Evolutionary conservation across 345 rosid genomes (phyloP).

Genomic region (Arabis hirsuta): DNA sequence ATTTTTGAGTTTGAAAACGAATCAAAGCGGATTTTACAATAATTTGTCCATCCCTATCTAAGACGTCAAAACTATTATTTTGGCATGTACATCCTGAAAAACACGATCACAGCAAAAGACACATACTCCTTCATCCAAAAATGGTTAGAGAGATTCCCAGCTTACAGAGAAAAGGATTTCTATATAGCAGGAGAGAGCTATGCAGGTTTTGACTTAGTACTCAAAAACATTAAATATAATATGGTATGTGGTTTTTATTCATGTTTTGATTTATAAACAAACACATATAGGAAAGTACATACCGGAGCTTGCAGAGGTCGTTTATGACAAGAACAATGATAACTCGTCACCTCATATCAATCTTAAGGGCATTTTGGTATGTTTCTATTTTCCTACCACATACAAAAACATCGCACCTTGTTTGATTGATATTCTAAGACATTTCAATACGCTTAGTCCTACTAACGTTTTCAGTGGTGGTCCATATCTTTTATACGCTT

Average conservation of each 20-base stretch:
- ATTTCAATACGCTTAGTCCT: not conserved
- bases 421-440: not conserved
- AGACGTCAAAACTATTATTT: slow-evolving; percentile 3
- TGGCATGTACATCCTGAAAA: slow-evolving; percentile 7
- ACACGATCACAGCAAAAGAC: slow-evolving; percentile 61
- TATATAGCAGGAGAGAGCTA: slow-evolving; percentile 97
- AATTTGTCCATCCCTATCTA: not conserved
- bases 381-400: slow-evolving; percentile 2
- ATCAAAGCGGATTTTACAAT: too few species aligned
- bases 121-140: slow-evolving; percentile 69
- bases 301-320: slow-evolving; percentile 83
- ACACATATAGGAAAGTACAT: slow-evolving; percentile 69
- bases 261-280: slow-evolving; percentile 13
- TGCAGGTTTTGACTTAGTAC: slow-evolving; percentile 58
- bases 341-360: slow-evolving; percentile 58
- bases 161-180: slow-evolving; percentile 55
- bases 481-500: too few species aligned
- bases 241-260: slow-evolving; percentile 8
- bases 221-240: not conserved
- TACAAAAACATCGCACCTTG: not conserved
- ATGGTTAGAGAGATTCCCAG: slow-evolving; percentile 84
- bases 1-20: too few species aligned
- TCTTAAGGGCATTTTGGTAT: slow-evolving; percentile 86
- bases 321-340: slow-evolving; percentile 66
- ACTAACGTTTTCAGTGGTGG: too few species aligned